A percentile compares a stretch with the other conserved stretches of the same genome.
Conservation (phyloP, 169 alveolate species). For the Babesia ovata region DNA sequence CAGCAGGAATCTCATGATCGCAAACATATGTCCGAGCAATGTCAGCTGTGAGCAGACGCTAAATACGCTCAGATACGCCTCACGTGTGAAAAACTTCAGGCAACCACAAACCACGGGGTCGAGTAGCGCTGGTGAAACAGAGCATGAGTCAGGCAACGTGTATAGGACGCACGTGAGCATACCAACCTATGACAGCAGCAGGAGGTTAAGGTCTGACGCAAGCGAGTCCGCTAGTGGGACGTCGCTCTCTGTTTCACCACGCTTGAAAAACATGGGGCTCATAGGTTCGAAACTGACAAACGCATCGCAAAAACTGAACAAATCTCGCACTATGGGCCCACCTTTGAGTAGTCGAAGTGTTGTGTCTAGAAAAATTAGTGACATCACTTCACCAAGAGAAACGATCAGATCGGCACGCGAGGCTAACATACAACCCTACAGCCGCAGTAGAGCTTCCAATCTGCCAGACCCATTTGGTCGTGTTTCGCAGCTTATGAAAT, state of each 20-base stretch:
- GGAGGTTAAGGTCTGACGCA: neutral
- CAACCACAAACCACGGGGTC: constrained; percentile 58
- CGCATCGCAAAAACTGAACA: constrained; percentile 20
- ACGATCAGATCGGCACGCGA: constrained; percentile 12
- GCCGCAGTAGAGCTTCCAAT: constrained; percentile 7
- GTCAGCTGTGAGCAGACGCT: constrained; percentile 97
- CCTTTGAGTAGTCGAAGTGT: constrained; percentile 3
- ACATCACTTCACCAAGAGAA: constrained; percentile 2
- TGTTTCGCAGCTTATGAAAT: neutral
- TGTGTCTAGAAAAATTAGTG: neutral
- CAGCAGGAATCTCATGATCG: constrained; percentile 97
- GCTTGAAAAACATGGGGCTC: neutral
- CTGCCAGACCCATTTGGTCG: constrained; percentile 25
- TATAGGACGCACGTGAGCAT: neutral
- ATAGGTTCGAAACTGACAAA: neutral
- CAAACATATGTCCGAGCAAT: constrained; percentile 96
- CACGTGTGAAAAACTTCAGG: constrained; percentile 93
- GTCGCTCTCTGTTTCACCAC: constrained; percentile 22
- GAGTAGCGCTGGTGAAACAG: constrained; percentile 46
- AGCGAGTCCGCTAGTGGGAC: neutral
- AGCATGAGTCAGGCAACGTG: constrained; percentile 19
- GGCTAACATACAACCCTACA: neutral
- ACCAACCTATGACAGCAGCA: neutral
- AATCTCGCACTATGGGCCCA: neutral
- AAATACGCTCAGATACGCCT: constrained; percentile 97